These are phyloP conservation scores for Meyerozyma smithsonii DNA, from an alignment of 1,139 yeast genomes.

Conservation along the genomic window DNA sequence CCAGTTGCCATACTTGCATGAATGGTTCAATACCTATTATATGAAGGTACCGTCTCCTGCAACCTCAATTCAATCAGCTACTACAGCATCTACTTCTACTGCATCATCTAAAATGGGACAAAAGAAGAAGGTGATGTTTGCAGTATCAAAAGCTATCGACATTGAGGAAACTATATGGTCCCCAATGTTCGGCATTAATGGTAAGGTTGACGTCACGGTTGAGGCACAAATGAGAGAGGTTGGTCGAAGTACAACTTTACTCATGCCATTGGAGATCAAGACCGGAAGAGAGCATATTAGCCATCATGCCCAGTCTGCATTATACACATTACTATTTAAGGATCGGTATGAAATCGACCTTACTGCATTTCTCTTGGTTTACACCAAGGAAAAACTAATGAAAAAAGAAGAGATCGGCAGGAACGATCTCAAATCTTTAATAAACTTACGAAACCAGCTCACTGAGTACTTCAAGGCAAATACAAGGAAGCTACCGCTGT, in stretches of 20 bases:
- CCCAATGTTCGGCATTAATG: conserved; percentile 86
- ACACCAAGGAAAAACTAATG: conserved; percentile 59
- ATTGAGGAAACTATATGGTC: conserved; percentile 92
- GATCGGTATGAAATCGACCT: conserved; percentile 75
- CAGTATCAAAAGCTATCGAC: conserved; percentile 65
- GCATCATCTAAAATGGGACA: conserved; percentile 25
- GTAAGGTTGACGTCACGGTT: conserved; percentile 83
- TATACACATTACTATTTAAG: conserved; percentile 75
- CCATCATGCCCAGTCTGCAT: conserved; percentile 83
- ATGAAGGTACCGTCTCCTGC: conserved; percentile 18
- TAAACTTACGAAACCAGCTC: conserved; percentile 67
- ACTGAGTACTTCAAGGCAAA: conserved; percentile 56
- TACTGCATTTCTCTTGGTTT: conserved; percentile 63
- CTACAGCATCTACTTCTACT: neutral
- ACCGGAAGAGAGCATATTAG: conserved; percentile 67
- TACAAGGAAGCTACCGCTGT: conserved; percentile 52
- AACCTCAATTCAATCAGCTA: conserved; percentile 23
- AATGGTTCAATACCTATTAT: conserved; percentile 57
- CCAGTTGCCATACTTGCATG: conserved; percentile 54
- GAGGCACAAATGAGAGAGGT: conserved; percentile 45
- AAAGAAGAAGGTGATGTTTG: conserved; percentile 33
- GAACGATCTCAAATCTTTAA: conserved; percentile 55
- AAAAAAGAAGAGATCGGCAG: conserved; percentile 51
- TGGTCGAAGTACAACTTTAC: conserved; percentile 29
- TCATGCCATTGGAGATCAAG: conserved; percentile 84